Evolutionary conservation across 192 early-diverging fungal genomes (phyloP).

Genomic region (Coemansia sp.): DNA sequence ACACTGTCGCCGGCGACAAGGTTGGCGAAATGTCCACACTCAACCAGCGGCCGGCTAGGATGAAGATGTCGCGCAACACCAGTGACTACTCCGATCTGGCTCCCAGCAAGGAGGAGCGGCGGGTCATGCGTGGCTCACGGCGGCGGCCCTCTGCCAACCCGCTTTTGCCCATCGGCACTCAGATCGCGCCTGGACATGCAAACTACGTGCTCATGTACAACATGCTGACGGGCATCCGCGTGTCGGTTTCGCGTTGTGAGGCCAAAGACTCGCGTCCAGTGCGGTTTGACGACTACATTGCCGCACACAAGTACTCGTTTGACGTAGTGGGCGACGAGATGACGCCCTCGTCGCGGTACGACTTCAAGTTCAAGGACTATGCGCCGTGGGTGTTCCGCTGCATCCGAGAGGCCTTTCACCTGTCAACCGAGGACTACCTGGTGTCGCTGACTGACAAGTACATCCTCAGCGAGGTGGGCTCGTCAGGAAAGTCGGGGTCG

Average conservation of each 20-base stretch:
- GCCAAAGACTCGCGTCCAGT: slow-evolving; percentile 81
- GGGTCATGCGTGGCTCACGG: slow-evolving; percentile 37
- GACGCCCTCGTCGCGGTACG: slow-evolving; percentile 92
- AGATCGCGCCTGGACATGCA: slow-evolving; percentile 90
- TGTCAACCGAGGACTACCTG: slow-evolving; percentile 93
- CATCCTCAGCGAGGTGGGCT: slow-evolving; percentile 91
- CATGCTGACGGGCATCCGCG: slow-evolving; percentile 96
- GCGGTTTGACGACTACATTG: slow-evolving; percentile 77
- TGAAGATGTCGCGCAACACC: slow-evolving; percentile 45
- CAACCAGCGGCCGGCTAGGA: slow-evolving; percentile 15
- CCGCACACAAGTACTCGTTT: slow-evolving; percentile 93
- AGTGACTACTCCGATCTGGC: slow-evolving; percentile 41
- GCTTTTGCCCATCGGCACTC: slow-evolving; percentile 67
- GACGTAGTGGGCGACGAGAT: slow-evolving; percentile 95
- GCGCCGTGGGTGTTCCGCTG: slow-evolving; percentile 96
- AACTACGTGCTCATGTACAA: slow-evolving; percentile 99
- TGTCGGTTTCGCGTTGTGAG: slow-evolving; percentile 83
- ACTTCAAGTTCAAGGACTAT: slow-evolving; percentile 99
- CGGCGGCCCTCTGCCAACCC: slow-evolving; percentile 35
- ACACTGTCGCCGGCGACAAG: slow-evolving; percentile 56
- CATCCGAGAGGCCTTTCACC: slow-evolving; percentile 84
- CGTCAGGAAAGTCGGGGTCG: slow-evolving; percentile 93
- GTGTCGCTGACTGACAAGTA: slow-evolving; percentile 94
- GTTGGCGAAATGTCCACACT: slow-evolving; percentile 16
- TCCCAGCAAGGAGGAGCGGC: slow-evolving; percentile 36